These are phyloP conservation scores for Strigomonas galati DNA, from an alignment of 208 protist species.

Conservation along the genomic window DNA sequence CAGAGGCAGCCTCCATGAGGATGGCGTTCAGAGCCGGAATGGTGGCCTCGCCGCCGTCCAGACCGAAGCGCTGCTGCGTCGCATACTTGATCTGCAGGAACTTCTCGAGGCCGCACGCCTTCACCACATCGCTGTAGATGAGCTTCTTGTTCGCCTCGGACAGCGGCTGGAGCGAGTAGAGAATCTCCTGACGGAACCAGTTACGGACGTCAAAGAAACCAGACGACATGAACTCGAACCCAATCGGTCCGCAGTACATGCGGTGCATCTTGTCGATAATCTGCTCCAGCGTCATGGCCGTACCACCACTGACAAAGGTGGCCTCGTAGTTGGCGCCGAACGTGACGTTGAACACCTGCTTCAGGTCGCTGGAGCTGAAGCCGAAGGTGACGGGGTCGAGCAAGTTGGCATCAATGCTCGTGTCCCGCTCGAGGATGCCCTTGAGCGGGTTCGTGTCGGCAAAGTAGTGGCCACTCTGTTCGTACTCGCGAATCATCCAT, in stretches of 20 bases:
- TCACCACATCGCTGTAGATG: conserved; percentile 85
- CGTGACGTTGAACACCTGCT: conserved; percentile 76
- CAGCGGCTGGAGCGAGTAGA: conserved; percentile 59
- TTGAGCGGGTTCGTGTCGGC: conserved; percentile 77
- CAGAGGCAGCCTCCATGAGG: conserved; percentile 79
- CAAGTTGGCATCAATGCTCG: conserved; percentile 21
- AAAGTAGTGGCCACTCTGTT: conserved; percentile 79
- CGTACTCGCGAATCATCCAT: conserved; percentile 89
- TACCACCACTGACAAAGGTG: conserved; percentile 68
- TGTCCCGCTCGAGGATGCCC: conserved; percentile 19
- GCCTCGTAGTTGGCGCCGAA: conserved; percentile 72
- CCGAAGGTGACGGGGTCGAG: conserved; percentile 73
- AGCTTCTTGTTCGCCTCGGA: conserved; percentile 53
- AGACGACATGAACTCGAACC: conserved; percentile 97
- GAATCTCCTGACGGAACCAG: conserved; percentile 92
- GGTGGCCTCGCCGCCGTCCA: conserved; percentile 95
- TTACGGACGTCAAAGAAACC: conserved; percentile 91
- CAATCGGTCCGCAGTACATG: conserved; percentile 92
- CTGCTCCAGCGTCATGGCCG: conserved; percentile 68
- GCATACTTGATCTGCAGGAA: conserved; percentile 93
- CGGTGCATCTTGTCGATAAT: conserved; percentile 65
- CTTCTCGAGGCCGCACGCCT: conserved; percentile 90
- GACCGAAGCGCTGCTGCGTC: conserved; percentile 96
- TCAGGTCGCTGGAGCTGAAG: conserved; percentile 75
- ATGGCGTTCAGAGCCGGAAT: conserved; percentile 95